A percentile compares a stretch with the other conserved stretches of the same genome.
Evolutionary conservation across 1,139 yeast genomes (phyloP).

Genomic region (Candida buenavistaensis): DNA sequence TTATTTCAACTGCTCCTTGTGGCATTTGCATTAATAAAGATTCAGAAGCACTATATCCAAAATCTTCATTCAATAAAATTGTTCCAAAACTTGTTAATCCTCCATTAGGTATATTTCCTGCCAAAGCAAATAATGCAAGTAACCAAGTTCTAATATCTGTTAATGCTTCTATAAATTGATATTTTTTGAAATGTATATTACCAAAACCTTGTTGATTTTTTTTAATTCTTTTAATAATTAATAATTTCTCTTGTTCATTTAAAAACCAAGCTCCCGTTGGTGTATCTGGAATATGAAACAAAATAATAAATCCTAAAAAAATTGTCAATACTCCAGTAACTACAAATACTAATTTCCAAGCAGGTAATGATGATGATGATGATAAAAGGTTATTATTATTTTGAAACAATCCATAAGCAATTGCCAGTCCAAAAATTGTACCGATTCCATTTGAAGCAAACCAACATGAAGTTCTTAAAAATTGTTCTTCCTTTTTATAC

Average conservation of each 20-base stretch:
- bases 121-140: constrained; percentile 30
- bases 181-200: constrained; percentile 49
- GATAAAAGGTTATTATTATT: constrained; percentile 17
- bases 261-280: constrained; percentile 39
- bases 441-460: constrained; percentile 35
- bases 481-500: constrained; percentile 25
- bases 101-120: constrained; percentile 37
- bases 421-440: constrained; percentile 23
- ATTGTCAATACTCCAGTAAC: constrained; percentile 31
- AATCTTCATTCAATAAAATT: constrained; percentile 43
- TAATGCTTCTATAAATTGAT: constrained; percentile 58
- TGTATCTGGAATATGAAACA: constrained; percentile 28
- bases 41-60: constrained; percentile 36
- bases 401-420: constrained; percentile 23
- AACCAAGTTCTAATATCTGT: constrained; percentile 45
- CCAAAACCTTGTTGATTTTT: constrained; percentile 56
- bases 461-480: constrained; percentile 27
- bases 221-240: constrained; percentile 37
- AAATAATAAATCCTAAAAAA: constrained; percentile 23
- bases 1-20: constrained; percentile 38
- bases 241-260: constrained; percentile 44
- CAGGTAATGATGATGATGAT: constrained; percentile 21
- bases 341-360: constrained; percentile 36
- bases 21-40: constrained; percentile 37
- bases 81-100: constrained; percentile 43